Percentiles rank a stretch among this genome's conserved stretches.
Evolutionary conservation across 768 basidiomycete genomes (phyloP).

Genomic region (Tulasnella sp.): DNA sequence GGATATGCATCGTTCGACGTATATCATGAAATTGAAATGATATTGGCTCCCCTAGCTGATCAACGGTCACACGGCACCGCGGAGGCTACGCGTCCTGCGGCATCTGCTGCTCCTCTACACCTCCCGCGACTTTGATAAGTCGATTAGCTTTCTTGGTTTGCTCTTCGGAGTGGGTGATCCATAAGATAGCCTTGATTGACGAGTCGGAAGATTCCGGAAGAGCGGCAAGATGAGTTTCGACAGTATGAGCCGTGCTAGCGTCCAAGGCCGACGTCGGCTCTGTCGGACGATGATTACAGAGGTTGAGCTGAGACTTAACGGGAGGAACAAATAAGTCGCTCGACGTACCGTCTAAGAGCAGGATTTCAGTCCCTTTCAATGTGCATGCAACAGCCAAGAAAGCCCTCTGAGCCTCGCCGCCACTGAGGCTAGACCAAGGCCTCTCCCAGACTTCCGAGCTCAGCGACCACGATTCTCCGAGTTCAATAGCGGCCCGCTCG

Average conservation of each 20-base stretch:
- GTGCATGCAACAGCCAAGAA: conserved; percentile 71
- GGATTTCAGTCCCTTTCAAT: conserved; percentile 67
- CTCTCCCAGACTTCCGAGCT: conserved; percentile 69
- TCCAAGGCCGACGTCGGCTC: conserved; percentile 92
- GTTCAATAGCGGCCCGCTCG: conserved; percentile 40
- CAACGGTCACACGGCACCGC: neutral
- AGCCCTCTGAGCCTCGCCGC: conserved; percentile 84
- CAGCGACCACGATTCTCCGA: conserved; percentile 65
- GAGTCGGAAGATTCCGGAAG: conserved; percentile 51
- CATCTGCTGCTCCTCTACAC: neutral
- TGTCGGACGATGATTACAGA: conserved; percentile 37
- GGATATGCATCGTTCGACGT: neutral
- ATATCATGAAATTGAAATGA: conserved; percentile 8
- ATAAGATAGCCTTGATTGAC: conserved; percentile 66
- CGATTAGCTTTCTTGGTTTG: conserved; percentile 14
- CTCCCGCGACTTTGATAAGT: conserved; percentile 21
- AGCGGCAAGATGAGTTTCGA: conserved; percentile 59
- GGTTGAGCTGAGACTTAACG: neutral
- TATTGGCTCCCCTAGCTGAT: neutral
- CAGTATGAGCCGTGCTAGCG: conserved; percentile 55
- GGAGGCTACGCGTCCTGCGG: conserved; percentile 13
- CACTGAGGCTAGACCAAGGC: conserved; percentile 74
- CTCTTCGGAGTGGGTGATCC: conserved; percentile 57
- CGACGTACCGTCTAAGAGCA: conserved; percentile 71
- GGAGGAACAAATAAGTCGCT: neutral